phyloP scores from a whole-genome alignment of 768 basidiomycete genomes.

The Clavulina sp. region DNA sequence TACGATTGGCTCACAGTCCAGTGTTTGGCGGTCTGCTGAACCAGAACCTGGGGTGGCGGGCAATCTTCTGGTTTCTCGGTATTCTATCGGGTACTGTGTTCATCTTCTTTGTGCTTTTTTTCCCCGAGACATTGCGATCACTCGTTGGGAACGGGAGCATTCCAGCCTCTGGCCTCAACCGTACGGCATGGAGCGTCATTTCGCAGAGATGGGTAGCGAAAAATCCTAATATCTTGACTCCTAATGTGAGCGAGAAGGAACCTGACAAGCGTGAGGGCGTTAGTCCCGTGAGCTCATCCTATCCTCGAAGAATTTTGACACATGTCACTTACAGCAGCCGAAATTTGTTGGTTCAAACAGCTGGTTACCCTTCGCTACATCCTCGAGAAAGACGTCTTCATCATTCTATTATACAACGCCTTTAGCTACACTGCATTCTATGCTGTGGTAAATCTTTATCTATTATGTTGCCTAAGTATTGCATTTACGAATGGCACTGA shows the following conservation, averaged over 20 bases:
- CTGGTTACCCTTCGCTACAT: neutral
- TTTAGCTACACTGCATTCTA: too few relatives aligned
- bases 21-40: neutral
- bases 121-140: conserved; percentile 28
- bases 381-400: neutral
- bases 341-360: neutral
- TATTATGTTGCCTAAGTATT: too few relatives aligned
- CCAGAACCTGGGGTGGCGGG: conserved; percentile 18
- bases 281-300: neutral
- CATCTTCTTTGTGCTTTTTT: conserved; percentile 28
- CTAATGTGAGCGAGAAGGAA: neutral
- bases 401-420: too few relatives aligned
- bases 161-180: conserved; percentile 17
- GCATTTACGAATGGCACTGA: too few relatives aligned
- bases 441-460: too few relatives aligned
- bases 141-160: conserved; percentile 31
- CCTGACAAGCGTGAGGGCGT: neutral
- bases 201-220: neutral
- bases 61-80: conserved; percentile 47
- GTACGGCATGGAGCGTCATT: conserved; percentile 8
- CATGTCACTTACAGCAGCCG: too few relatives aligned
- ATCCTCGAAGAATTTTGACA: too few relatives aligned
- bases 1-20: too few relatives aligned
- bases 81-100: conserved; percentile 32
- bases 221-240: neutral